These are phyloP conservation scores for Russula olivacea DNA, from an alignment of 768 basidiomycete species.

Conservation along the genomic window DNA sequence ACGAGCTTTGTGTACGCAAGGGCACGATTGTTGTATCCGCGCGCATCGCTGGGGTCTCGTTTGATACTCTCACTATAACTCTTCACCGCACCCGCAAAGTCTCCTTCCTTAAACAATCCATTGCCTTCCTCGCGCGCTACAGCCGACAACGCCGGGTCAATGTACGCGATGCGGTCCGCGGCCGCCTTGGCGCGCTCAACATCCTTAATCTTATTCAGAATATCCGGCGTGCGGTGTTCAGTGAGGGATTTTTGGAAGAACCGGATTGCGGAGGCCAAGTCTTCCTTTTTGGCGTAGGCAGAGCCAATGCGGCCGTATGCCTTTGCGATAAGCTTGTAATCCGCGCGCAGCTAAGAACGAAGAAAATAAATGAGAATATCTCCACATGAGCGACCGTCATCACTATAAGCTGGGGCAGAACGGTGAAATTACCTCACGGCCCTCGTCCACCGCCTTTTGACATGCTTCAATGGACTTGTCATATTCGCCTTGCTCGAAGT, in stretches of 20 bases:
- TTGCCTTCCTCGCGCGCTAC: slow-evolving; percentile 91
- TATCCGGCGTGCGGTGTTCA: slow-evolving; percentile 92
- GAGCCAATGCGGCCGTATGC: slow-evolving; percentile 87
- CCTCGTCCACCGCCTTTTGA: slow-evolving; percentile 96
- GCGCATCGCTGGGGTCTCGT: slow-evolving; percentile 82
- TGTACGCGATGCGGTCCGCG: slow-evolving; percentile 72
- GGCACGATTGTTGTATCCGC: slow-evolving; percentile 98
- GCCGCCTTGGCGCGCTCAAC: slow-evolving; percentile 76
- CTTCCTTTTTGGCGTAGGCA: slow-evolving; percentile 75
- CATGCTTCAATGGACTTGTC: slow-evolving; percentile 87
- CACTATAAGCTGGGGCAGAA: background rate
- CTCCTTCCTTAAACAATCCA: slow-evolving; percentile 80
- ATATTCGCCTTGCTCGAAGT: slow-evolving; percentile 91
- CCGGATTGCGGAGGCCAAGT: slow-evolving; percentile 74
- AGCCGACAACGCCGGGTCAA: slow-evolving; percentile 79
- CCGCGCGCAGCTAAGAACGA: slow-evolving; percentile 61
- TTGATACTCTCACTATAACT: slow-evolving; percentile 95
- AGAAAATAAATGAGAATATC: background rate
- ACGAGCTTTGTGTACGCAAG: slow-evolving; percentile 93
- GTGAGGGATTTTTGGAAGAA: slow-evolving; percentile 90
- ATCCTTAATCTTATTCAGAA: slow-evolving; percentile 85
- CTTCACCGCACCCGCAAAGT: slow-evolving; percentile 90
- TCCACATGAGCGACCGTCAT: background rate
- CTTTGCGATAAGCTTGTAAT: slow-evolving; percentile 94
- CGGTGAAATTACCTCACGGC: slow-evolving; percentile 54